Conservation (phyloP, 1,284 basidiomycete genomes). For the Cutaneotrichosporon daszewskae region DNA sequence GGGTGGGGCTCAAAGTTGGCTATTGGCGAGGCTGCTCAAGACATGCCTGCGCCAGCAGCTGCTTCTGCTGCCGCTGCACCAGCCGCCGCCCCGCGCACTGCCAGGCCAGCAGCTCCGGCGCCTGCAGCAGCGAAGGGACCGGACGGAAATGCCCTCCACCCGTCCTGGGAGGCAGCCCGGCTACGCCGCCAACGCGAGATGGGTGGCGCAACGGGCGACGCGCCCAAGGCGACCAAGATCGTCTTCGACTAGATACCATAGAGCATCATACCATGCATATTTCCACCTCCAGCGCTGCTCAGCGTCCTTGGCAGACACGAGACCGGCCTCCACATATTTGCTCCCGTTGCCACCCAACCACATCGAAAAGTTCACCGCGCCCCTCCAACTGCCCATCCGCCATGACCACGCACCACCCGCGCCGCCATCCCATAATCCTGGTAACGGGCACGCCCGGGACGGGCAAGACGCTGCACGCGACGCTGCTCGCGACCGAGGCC, state of each 20-base stretch:
- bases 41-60: not conserved
- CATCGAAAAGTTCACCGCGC: not conserved
- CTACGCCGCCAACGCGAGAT: constrained; percentile 59
- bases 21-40: too few species aligned
- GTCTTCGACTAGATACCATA: constrained; percentile 51
- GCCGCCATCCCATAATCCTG: constrained; percentile 68
- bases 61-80: not conserved
- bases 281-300: too few species aligned
- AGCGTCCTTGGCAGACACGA: too few species aligned
- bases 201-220: constrained; percentile 22
- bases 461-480: constrained; percentile 84
- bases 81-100: not conserved
- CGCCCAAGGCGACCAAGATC: constrained; percentile 51
- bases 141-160: constrained; percentile 63
- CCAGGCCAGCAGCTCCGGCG: not conserved
- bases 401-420: constrained; percentile 48
- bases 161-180: constrained; percentile 88
- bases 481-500: constrained; percentile 56
- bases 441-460: constrained; percentile 73
- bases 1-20: too few species aligned
- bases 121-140: constrained; percentile 3
- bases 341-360: constrained; percentile 8
- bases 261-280: too few species aligned
- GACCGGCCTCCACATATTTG: not conserved
- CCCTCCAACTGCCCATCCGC: not conserved